These are phyloP conservation scores for Arthrobotrys iridis DNA, from an alignment of 2,329 filamentous ascomycete species.

Conservation along the genomic window DNA sequence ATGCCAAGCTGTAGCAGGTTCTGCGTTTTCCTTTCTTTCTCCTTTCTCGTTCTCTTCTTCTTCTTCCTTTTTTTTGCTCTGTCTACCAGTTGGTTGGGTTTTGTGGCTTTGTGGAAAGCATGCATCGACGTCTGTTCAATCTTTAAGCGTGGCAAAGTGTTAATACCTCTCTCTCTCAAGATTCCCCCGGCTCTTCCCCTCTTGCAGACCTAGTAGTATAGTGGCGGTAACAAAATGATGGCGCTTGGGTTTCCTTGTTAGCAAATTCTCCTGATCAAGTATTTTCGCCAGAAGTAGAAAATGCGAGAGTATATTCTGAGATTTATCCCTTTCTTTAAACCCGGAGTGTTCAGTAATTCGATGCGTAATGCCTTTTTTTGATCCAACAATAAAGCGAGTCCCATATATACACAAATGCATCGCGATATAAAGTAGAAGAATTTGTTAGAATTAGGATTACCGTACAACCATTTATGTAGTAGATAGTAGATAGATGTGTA, in stretches of 20 bases:
- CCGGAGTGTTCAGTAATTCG: not conserved
- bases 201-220: slow-evolving; percentile 3
- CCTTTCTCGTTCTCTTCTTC: slow-evolving; percentile 1
- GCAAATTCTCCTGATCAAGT: not conserved
- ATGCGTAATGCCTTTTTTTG: not conserved
- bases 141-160: slow-evolving; percentile 9
- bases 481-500: not conserved
- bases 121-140: slow-evolving; percentile 51
- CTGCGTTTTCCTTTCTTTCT: slow-evolving; percentile 39
- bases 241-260: slow-evolving; percentile 32
- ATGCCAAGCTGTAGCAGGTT: slow-evolving; percentile 50
- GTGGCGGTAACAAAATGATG: slow-evolving; percentile 34
- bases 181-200: not conserved
- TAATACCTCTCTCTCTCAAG: slow-evolving; percentile 1
- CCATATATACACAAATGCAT: slow-evolving; percentile 1
- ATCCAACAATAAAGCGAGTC: not conserved
- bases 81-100: slow-evolving; percentile 20
- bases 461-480: slow-evolving; percentile 10
- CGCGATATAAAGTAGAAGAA: not conserved
- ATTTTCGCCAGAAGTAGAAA: slow-evolving; percentile 5
- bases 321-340: no score
- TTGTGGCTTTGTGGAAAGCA: slow-evolving; percentile 41
- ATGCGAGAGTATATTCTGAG: not conserved
- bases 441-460: slow-evolving; percentile 10
- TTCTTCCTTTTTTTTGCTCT: not conserved